phyloP scores from a whole-genome alignment of 1,284 basidiomycete genomes.

The Papiliotrema flavescens region DNA sequence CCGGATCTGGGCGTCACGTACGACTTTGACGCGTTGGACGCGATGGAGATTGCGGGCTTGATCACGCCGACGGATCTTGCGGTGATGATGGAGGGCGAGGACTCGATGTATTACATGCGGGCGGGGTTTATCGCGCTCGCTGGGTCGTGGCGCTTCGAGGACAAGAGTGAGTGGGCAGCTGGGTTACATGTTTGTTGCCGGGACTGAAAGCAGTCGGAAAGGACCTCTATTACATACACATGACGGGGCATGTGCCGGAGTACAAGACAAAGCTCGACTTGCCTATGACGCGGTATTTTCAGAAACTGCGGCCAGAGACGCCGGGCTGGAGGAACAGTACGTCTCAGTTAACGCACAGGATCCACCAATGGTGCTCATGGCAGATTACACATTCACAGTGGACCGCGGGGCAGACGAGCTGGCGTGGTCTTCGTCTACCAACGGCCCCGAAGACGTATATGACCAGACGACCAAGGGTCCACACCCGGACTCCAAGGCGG shows the following conservation, averaged over 20 bases:
- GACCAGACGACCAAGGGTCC: background rate
- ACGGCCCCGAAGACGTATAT: background rate
- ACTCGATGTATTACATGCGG: slow-evolving; percentile 3
- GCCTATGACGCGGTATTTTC: background rate
- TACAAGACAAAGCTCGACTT: background rate
- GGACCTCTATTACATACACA: slow-evolving; percentile 2
- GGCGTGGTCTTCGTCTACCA: background rate
- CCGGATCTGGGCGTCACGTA: background rate
- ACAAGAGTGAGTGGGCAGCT: background rate
- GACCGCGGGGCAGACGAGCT: background rate
- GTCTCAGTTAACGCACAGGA: too few relatives aligned
- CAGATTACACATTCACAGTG: background rate
- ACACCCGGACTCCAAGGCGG: background rate
- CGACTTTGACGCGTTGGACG: background rate
- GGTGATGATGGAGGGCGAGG: slow-evolving; percentile 4
- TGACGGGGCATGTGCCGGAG: background rate
- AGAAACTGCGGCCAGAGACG: background rate
- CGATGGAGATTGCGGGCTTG: slow-evolving; percentile 3
- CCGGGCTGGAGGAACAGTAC: slow-evolving; percentile 2
- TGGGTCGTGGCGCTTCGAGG: slow-evolving; percentile 1
- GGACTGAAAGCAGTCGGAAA: background rate
- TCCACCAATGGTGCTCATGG: background rate
- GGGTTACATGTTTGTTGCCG: background rate
- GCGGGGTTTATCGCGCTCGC: slow-evolving; percentile 1
- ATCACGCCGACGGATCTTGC: background rate